These are phyloP conservation scores for Plasmodium cynomolgi DNA, from an alignment of 169 alveolate species.

Conservation along the genomic window DNA sequence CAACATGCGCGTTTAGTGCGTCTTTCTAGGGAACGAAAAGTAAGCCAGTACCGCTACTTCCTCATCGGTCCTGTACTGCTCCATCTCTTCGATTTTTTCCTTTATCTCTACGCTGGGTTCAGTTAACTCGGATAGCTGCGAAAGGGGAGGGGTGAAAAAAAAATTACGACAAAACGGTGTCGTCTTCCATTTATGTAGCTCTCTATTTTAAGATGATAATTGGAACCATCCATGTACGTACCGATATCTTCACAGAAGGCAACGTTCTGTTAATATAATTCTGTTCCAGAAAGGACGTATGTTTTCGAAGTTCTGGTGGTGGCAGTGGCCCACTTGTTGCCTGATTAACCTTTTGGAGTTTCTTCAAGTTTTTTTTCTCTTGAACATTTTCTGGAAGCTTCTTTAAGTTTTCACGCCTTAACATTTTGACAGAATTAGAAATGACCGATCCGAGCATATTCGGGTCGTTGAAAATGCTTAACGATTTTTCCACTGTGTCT, in stretches of 20 bases:
- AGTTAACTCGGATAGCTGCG: conserved; percentile 54
- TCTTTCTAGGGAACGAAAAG: background rate
- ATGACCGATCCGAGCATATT: conserved; percentile 38
- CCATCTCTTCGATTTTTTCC: conserved; percentile 69
- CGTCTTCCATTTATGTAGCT: background rate
- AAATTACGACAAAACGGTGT: too few relatives aligned
- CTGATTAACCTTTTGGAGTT: background rate
- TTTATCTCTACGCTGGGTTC: conserved; percentile 62
- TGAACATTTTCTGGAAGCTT: background rate
- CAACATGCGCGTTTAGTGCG: background rate
- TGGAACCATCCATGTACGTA: background rate
- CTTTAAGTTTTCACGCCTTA: conserved; percentile 26
- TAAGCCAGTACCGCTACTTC: conserved; percentile 51
- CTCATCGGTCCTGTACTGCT: conserved; percentile 70
- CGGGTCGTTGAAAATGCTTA: conserved; percentile 66
- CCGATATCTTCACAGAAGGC: conserved; percentile 69
- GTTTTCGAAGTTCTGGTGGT: conserved; percentile 71
- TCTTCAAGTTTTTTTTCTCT: conserved; percentile 13
- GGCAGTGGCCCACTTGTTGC: conserved; percentile 63
- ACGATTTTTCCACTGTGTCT: conserved; percentile 43
- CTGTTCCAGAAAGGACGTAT: conserved; percentile 47
- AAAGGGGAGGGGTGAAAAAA: background rate
- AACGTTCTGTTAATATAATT: conserved; percentile 38
- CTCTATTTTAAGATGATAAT: background rate
- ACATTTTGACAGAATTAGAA: conserved; percentile 52